Conservation (phyloP, 208 protist genomes). For the Plasmodiophora brassicae region DNA sequence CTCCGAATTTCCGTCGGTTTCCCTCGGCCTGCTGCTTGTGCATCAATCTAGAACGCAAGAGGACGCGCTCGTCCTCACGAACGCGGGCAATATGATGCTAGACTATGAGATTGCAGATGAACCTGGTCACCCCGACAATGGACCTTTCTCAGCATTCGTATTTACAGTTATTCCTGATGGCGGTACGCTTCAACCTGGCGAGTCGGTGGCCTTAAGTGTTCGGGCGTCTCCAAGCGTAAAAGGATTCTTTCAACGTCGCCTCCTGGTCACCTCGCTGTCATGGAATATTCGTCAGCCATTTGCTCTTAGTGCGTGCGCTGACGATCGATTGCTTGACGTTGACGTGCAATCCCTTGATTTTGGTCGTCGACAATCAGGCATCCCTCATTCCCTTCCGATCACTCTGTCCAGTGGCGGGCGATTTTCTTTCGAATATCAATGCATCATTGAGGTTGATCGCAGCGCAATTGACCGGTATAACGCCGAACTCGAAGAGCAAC, state of each 20-base stretch:
- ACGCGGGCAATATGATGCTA: not conserved
- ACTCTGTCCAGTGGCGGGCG: not conserved
- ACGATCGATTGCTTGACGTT: not conserved
- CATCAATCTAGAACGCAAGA: not conserved
- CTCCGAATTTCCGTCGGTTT: not conserved
- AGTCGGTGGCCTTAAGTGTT: not conserved
- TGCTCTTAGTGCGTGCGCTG: not conserved
- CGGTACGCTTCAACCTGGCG: not conserved
- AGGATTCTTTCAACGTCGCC: not conserved
- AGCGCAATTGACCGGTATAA: not conserved
- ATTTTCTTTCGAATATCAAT: not conserved
- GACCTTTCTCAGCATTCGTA: not conserved
- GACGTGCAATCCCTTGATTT: not conserved
- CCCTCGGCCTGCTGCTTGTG: not conserved
- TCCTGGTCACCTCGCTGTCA: not conserved
- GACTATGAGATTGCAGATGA: slow-evolving; percentile 25
- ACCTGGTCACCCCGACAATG: not conserved
- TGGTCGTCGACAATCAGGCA: not conserved
- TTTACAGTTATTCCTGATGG: not conserved
- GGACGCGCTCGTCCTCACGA: not conserved
- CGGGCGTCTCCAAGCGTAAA: not conserved
- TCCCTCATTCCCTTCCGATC: not conserved
- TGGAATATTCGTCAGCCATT: not conserved
- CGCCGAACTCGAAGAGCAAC: not conserved
- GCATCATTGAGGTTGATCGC: not conserved